A percentile compares a stretch with the other conserved stretches of the same genome.
These are phyloP conservation scores for Malus hybrid DNA, from an alignment of 331 rosid genomes.

Conservation along the genomic window DNA sequence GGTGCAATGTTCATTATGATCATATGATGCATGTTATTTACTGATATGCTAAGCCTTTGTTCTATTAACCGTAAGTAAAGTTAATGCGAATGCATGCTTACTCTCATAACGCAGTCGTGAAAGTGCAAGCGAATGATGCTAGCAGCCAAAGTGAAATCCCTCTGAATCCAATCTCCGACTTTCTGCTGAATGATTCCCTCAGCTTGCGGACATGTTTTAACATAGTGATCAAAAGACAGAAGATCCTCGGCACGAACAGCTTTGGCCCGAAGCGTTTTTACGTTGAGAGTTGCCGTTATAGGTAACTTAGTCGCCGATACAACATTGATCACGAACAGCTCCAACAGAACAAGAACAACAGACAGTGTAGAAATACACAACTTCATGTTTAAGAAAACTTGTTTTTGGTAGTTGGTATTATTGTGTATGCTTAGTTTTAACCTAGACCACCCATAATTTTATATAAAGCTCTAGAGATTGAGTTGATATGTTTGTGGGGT, in stretches of 20 bases:
- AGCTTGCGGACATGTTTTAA: constrained; percentile 49
- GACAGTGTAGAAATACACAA: constrained; percentile 9
- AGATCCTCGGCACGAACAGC: constrained; percentile 26
- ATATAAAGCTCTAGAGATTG: neutral
- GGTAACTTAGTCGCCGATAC: neutral
- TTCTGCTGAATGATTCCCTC: constrained; percentile 61
- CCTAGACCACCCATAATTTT: neutral
- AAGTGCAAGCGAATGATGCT: constrained; percentile 70
- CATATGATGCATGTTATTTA: neutral
- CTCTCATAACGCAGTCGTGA: constrained; percentile 81
- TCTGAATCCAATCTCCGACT: constrained; percentile 53
- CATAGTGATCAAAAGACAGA: constrained; percentile 44
- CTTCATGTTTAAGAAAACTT: constrained; percentile 29
- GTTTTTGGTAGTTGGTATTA: neutral
- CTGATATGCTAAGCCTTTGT: neutral
- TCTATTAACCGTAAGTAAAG: neutral
- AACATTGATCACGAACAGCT: neutral
- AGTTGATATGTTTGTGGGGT: neutral
- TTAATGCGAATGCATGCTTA: neutral
- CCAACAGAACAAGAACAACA: constrained; percentile 27
- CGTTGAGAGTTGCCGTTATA: neutral
- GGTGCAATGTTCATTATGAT: neutral
- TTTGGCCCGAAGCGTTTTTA: neutral
- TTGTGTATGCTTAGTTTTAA: neutral
- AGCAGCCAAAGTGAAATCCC: constrained; percentile 65